Evolutionary conservation across 179 eudicot genomes (phyloP), one percentile per base, ranked within the genome.

Genomic region (Patellifolia procumbens): DNA sequence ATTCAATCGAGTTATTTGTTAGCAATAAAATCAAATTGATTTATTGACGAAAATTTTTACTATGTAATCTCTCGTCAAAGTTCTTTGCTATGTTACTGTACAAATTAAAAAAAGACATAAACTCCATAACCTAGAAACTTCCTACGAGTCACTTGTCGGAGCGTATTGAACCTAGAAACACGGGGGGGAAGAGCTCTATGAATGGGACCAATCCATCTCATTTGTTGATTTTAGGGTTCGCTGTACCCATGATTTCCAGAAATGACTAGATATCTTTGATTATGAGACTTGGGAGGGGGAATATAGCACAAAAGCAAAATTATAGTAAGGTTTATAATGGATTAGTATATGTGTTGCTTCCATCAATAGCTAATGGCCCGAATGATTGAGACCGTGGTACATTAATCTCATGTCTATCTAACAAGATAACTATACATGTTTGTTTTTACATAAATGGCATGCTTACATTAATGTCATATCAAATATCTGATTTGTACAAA

Each of bases 301-400:
- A 59, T n/a, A 12, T 0, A n/a, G 24, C 0, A 39, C 26, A 2
- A 53, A 13, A 19, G 34, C n/a, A 10, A 32, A 66, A 39, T 7
- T 0, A 35, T 39, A 42, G 19, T n/a, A 7, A 65, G 28, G n/a
- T n/a, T n/a, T n/a, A n/a, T n/a, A n/a, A n/a, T 60, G 29, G 28
- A 29, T 60, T 60, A 60, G 66, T 61, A 61, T n/a, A n/a, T n/a
- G n/a, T n/a, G n/a, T n/a, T n/a, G 22, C 66, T 61, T 61, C 66
- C 15, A 61, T 61, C 39, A 61, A 7, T 61, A 3, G 35, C 28
- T 12, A 32, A 17, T 61, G 66, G n/a, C 9, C 66, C 66, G 4
- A n/a, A 61, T 61, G 39, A 29, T 61, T 61, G 66, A 61, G 66
- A 66, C 32, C 29, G n/a, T 66, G 51, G 28, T 22, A 66, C 31